These are phyloP conservation scores for Monosporascus sp. DNA, from an alignment of 2,329 filamentous ascomycete species.

Conservation along the genomic window DNA sequence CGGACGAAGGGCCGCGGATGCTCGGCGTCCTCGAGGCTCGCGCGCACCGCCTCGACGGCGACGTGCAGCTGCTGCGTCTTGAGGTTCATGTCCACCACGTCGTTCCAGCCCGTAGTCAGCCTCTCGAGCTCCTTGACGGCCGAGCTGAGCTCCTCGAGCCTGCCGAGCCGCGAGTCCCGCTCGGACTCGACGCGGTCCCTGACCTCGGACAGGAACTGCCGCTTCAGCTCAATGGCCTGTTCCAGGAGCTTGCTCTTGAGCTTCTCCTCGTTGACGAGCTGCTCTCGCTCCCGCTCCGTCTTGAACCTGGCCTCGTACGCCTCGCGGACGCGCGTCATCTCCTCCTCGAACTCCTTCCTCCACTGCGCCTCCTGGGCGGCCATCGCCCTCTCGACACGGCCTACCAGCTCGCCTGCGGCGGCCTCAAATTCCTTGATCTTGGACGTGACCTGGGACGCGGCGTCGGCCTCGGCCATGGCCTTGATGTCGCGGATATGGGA, in stretches of 20 bases:
- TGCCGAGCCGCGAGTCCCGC: slow-evolving; percentile 79
- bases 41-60: slow-evolving; percentile 86
- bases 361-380: slow-evolving; percentile 73
- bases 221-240: slow-evolving; percentile 85
- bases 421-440: slow-evolving; percentile 74
- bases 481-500: slow-evolving; percentile 72
- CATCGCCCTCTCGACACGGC: slow-evolving; percentile 81
- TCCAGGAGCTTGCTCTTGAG: slow-evolving; percentile 81
- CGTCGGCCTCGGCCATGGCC: slow-evolving; percentile 60
- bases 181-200: slow-evolving; percentile 80
- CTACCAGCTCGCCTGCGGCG: slow-evolving; percentile 80
- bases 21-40: slow-evolving; percentile 69
- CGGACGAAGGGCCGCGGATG: slow-evolving; percentile 80
- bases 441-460: slow-evolving; percentile 69
- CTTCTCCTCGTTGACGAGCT: slow-evolving; percentile 75
- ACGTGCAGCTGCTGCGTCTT: slow-evolving; percentile 95
- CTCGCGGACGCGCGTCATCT: slow-evolving; percentile 72
- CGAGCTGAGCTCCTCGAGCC: slow-evolving; percentile 71
- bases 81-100: slow-evolving; percentile 82
- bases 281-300: slow-evolving; percentile 71
- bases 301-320: slow-evolving; percentile 76
- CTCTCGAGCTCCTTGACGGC: slow-evolving; percentile 80
- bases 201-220: slow-evolving; percentile 74
- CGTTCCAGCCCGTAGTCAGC: slow-evolving; percentile 84
- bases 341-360: slow-evolving; percentile 79